phyloP scores from a whole-genome alignment of 2,329 filamentous ascomycete genomes.

The Sclerotinia borealis region DNA sequence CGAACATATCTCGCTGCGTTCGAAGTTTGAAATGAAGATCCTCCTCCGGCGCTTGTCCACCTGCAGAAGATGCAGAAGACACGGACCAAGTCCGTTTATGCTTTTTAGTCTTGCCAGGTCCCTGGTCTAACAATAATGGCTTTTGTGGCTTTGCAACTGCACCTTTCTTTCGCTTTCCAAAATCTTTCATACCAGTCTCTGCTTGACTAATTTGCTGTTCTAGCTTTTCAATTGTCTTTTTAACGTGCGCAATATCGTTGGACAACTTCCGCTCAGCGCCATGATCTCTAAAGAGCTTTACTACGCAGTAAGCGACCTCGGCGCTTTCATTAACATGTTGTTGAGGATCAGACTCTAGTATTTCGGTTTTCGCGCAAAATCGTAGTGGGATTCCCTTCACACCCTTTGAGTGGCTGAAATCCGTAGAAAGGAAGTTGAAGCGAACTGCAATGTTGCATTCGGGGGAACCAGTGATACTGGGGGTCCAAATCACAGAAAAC shows the following conservation, averaged over 20 bases:
- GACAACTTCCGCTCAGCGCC: slow-evolving; percentile 91
- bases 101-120: slow-evolving; percentile 78
- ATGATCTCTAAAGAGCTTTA: slow-evolving; percentile 94
- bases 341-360: slow-evolving; percentile 49
- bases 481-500: slow-evolving; percentile 85
- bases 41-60: slow-evolving; percentile 57
- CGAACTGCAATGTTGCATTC: slow-evolving; percentile 86
- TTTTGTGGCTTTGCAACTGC: slow-evolving; percentile 40
- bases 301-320: slow-evolving; percentile 91
- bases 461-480: slow-evolving; percentile 57
- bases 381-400: slow-evolving; percentile 96
- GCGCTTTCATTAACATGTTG: slow-evolving; percentile 42
- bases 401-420: slow-evolving; percentile 97
- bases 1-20: slow-evolving; percentile 81
- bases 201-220: slow-evolving; percentile 87
- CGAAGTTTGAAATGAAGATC: slow-evolving; percentile 74
- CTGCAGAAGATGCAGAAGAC: slow-evolving; percentile 66
- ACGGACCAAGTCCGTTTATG: slow-evolving; percentile 95
- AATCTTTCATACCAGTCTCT: slow-evolving; percentile 61
- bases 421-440: slow-evolving; percentile 97
- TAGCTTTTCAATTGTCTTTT: slow-evolving; percentile 93
- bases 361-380: slow-evolving; percentile 83
- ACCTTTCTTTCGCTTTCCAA: slow-evolving; percentile 57
- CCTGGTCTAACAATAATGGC: slow-evolving; percentile 39
- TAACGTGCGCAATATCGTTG: slow-evolving; percentile 90